A percentile compares a stretch with the other conserved stretches of the same genome.
Conservation (phyloP, 2,329 filamentous ascomycete genomes). For the Cladophialophora psammophila region DNA sequence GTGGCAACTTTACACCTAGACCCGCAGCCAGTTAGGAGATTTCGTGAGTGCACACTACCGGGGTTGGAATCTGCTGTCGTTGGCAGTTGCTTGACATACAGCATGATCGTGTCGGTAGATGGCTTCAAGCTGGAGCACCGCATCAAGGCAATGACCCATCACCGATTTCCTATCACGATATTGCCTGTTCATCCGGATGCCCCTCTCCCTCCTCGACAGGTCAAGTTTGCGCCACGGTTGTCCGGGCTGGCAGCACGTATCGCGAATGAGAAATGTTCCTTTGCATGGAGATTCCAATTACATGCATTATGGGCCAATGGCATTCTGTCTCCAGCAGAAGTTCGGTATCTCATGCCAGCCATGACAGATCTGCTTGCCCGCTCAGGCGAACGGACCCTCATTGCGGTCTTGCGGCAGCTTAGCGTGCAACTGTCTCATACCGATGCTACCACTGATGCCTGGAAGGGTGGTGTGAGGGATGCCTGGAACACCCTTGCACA, state of each 20-base stretch:
- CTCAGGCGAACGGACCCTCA: conserved; percentile 51
- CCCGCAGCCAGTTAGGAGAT: conserved; percentile 41
- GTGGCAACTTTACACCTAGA: neutral
- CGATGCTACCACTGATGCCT: conserved; percentile 35
- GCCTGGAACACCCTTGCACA: neutral
- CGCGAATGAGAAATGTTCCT: conserved; percentile 53
- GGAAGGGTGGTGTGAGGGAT: conserved; percentile 37
- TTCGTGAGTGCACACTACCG: conserved; percentile 20
- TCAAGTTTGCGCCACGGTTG: conserved; percentile 18
- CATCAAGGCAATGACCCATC: conserved; percentile 42
- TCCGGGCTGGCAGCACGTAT: conserved; percentile 44
- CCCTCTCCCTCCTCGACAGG: conserved; percentile 9
- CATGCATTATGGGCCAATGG: conserved; percentile 46
- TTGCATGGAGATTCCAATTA: conserved; percentile 67
- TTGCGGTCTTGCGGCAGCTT: conserved; percentile 47
- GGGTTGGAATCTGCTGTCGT: conserved; percentile 42
- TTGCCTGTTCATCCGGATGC: conserved; percentile 15
- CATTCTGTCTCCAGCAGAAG: conserved; percentile 15
- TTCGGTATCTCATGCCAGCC: conserved; percentile 62
- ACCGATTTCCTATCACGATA: conserved; percentile 43
- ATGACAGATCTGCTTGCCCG: conserved; percentile 53
- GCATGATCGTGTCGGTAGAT: conserved; percentile 45
- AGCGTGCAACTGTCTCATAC: conserved; percentile 48
- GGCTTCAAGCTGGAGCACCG: conserved; percentile 38
- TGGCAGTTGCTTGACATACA: conserved; percentile 61